These are phyloP conservation scores for Suillus occidentalis DNA, from an alignment of 768 basidiomycete genomes.

Conservation along the genomic window DNA sequence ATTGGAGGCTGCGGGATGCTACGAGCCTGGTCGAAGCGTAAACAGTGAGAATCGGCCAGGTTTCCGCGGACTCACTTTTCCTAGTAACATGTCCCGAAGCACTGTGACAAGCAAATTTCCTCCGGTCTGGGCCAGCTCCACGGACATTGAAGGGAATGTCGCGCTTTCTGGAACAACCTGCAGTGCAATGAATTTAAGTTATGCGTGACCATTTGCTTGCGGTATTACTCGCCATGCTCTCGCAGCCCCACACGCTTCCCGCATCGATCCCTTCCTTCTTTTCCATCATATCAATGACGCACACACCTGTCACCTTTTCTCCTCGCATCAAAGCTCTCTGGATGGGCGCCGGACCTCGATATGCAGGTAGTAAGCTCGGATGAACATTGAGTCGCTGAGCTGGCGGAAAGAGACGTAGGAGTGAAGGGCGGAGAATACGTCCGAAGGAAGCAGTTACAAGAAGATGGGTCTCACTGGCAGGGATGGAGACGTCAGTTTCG, in stretches of 20 bases:
- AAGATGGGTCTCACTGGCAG: conserved; percentile 44
- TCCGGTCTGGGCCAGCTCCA: conserved; percentile 59
- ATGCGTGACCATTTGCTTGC: neutral
- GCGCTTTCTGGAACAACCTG: conserved; percentile 55
- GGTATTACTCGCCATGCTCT: conserved; percentile 47
- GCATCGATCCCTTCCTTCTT: conserved; percentile 71
- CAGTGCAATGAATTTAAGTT: neutral
- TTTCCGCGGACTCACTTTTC: conserved; percentile 41
- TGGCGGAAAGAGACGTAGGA: conserved; percentile 62
- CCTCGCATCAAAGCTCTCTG: conserved; percentile 77
- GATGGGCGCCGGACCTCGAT: conserved; percentile 90
- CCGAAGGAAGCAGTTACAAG: conserved; percentile 91
- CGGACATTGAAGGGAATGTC: conserved; percentile 56
- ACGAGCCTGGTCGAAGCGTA: conserved; percentile 39
- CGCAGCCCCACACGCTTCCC: conserved; percentile 66
- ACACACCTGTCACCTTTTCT: conserved; percentile 72
- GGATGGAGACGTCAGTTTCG: conserved; percentile 6
- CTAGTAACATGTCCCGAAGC: conserved; percentile 60
- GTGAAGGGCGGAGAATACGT: conserved; percentile 66
- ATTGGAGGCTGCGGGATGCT: conserved; percentile 45
- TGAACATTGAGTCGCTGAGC: conserved; percentile 79
- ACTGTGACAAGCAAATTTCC: conserved; percentile 72
- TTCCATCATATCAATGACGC: conserved; percentile 75
- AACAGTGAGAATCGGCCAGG: neutral
- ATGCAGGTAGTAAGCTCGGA: conserved; percentile 82